Evolutionary conservation across 768 basidiomycete genomes (phyloP).

Genomic region (Leccinum broughii): DNA sequence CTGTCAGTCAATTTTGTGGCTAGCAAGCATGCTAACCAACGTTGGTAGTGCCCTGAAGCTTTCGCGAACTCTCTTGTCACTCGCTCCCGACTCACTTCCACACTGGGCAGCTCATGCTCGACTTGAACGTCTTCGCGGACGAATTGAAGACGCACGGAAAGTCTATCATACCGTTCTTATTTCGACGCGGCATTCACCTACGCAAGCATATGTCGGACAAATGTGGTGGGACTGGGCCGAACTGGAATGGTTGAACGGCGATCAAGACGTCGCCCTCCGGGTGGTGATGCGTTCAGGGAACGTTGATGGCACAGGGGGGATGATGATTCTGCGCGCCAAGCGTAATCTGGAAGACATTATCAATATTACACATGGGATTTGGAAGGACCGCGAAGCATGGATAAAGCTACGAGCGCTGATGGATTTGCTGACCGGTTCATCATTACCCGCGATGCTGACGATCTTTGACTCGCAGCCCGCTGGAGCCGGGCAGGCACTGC

Average conservation of each 20-base stretch:
- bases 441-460: conserved; percentile 41
- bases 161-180: conserved; percentile 70
- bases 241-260: conserved; percentile 72
- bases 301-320: conserved; percentile 50
- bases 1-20: conserved; percentile 12
- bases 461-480: conserved; percentile 36
- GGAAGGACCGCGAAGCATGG: conserved; percentile 68
- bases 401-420: conserved; percentile 63
- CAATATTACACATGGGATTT: conserved; percentile 31
- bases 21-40: conserved; percentile 11
- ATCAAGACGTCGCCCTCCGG: conserved; percentile 48
- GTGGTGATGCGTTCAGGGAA: conserved; percentile 57
- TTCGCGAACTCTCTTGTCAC: conserved; percentile 63
- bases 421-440: conserved; percentile 54
- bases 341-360: conserved; percentile 58
- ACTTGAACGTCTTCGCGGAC: conserved; percentile 66
- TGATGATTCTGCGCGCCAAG: conserved; percentile 63
- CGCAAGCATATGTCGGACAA: conserved; percentile 38
- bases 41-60: conserved; percentile 60
- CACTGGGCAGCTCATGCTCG: conserved; percentile 81
- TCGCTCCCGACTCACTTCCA: conserved; percentile 52
- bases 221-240: conserved; percentile 88
- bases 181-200: conserved; percentile 40
- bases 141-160: conserved; percentile 69
- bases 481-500: conserved; percentile 9